Evolutionary conservation across 2,329 filamentous ascomycete species (phyloP).

Genomic region (Diplodia intermedia): DNA sequence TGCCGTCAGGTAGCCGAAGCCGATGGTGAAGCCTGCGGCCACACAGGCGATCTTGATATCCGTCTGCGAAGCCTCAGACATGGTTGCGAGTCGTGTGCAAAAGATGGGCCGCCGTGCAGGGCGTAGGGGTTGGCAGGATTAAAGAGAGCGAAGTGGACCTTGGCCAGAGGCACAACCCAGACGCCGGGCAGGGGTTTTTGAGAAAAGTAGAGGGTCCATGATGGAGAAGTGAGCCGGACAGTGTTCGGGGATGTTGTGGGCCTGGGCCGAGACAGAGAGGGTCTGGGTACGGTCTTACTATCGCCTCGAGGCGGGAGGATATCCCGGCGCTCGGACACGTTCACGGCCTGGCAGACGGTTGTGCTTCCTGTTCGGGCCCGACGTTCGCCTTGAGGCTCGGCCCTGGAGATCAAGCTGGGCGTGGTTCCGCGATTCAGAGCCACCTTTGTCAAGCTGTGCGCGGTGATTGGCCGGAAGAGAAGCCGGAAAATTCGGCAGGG

Average conservation of each 20-base stretch:
- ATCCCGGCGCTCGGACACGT: not conserved
- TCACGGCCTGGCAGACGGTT: not conserved
- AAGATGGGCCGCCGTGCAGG: not conserved
- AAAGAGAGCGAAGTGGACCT: slow-evolving; percentile 4
- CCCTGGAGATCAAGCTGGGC: not conserved
- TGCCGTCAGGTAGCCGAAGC: slow-evolving; percentile 27
- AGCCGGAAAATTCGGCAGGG: not conserved
- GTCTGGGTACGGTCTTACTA: not conserved
- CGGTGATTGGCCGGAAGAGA: not conserved
- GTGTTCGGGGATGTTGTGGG: slow-evolving; percentile 19
- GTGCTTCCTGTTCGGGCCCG: not conserved
- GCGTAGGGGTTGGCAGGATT: not conserved
- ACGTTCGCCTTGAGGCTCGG: not conserved
- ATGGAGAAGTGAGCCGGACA: not conserved
- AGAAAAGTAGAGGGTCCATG: not conserved
- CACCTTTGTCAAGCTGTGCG: not conserved
- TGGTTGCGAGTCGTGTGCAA: not conserved
- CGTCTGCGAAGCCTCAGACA: slow-evolving; percentile 4
- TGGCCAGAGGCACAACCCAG: not conserved
- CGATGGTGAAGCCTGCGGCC: slow-evolving; percentile 8
- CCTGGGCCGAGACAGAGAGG: not conserved
- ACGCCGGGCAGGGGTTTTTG: slow-evolving; percentile 3
- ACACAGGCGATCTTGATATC: slow-evolving; percentile 19
- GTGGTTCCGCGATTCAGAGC: not conserved
- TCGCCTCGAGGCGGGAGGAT: not conserved